Percentiles rank a stretch among this genome's conserved stretches.
These are phyloP conservation scores for Fraxinus cuspidata DNA, from an alignment of 257 asterid genomes.

Conservation along the genomic window DNA sequence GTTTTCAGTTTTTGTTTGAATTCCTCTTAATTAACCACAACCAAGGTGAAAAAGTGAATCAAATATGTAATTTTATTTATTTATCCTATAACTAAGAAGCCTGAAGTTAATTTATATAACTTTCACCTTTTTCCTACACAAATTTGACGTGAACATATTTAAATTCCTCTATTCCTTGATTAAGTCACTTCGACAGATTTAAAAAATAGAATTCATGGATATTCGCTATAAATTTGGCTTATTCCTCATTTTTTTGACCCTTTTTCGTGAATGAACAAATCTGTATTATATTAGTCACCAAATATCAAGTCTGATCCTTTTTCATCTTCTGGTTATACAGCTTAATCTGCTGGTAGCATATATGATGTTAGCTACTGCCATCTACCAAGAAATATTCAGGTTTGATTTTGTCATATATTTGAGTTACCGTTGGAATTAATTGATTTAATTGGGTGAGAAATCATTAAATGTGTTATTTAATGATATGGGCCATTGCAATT, in stretches of 20 bases:
- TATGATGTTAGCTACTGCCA: slow-evolving; percentile 29
- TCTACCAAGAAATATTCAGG: slow-evolving; percentile 35
- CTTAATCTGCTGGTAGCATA: slow-evolving; percentile 25
- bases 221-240: neutral
- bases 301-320: slow-evolving; percentile 34
- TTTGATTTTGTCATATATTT: slow-evolving; percentile 9
- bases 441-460: too few species aligned
- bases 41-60: too few species aligned
- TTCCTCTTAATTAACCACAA: too few species aligned
- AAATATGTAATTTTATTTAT: too few species aligned
- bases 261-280: neutral
- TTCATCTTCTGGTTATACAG: slow-evolving; percentile 36
- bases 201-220: neutral
- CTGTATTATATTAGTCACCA: neutral
- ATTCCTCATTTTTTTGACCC: neutral
- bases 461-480: too few species aligned
- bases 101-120: too few species aligned
- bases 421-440: too few species aligned
- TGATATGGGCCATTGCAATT: too few species aligned
- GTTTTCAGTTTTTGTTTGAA: too few species aligned
- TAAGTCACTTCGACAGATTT: neutral
- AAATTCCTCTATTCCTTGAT: neutral
- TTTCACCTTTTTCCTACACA: neutral
- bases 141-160: neutral
- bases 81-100: too few species aligned